Evolutionary conservation across 1,139 yeast species (phyloP), one percentile per base, ranked within the genome.

Genomic region (Kazachstania sp.): DNA sequence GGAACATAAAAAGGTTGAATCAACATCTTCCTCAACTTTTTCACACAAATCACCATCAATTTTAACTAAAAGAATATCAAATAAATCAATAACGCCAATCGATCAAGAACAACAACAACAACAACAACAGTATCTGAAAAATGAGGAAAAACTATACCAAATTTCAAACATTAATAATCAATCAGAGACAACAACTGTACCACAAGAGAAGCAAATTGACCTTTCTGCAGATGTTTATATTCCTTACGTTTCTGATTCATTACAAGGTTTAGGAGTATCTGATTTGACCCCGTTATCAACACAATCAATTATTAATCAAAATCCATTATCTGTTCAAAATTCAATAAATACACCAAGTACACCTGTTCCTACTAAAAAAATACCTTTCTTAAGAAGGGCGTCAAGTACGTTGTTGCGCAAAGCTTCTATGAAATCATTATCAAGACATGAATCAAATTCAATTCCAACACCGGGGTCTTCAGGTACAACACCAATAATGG

Each of bases 321-420:
- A 18, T 18, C 8, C 15, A 8, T 28, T n/a, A 9, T 28, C 44
- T 15, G 15, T 12, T n/a, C n/a, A 26, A 34, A 37, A 37, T 30
- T 13, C 38, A 13, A 34, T 34, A 19, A 19, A 3, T 13, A 20
- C 11, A 19, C 12, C 36, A 15, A 15, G 19, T 32, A 16, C 15
- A 5, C 15, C 36, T 15, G 18, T 39, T 3, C 18, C 36, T 12
- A 23, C 50, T 18, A 58, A 55, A 45, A 56, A 54, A 44, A 43
- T 53, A 5, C 64, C 64, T 11, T 48, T 63, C 29, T 47, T 63
- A 19, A 56, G 59, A 44, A 57, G 66, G 40, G 66, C 66, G 0
- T 63, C 67, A 1, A 61, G 62, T 45, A 59, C 62, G 4, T 48
- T 63, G 15, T 43, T 62, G 28, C 51, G 65, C 37, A 62, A 59